Base-by-base conservation (phyloP, 305 asterid genomes). In the Euphrasia arctica region DNA sequence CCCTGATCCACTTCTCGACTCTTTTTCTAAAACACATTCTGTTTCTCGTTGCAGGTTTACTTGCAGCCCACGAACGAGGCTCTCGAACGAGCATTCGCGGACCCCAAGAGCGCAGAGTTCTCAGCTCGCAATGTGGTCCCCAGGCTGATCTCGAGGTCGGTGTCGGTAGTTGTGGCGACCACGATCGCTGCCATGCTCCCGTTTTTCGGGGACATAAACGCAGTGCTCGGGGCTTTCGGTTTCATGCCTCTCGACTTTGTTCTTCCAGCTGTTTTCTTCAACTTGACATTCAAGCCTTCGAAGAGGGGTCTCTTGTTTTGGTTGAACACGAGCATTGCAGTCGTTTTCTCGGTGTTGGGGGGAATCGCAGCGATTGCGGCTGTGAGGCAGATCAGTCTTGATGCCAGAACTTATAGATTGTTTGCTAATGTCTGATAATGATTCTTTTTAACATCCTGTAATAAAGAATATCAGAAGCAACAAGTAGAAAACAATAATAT, bases 241-340 rank as follows among this genome's bases (percentile, higher is more conserved):
- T 87, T 92, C 82, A 52, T 92, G 81, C 98, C 98, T 5, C 91
- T 92, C 1, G 98, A 92, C 50, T 90, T 90, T 49, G 92, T 90
- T 25, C 86, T 92, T 29, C 98, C 97, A 5, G 71, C 74, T 13
- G 60, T 92, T 43, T 90, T 90, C 91, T 92, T 66, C 86, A 88
- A 87, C 78, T n/a, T 83, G 29, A 90, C 97, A 10, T 92, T 92
- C 80, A 85, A 84, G 74, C 89, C 95, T 3, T 78, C 90, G 8
- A 85, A 79, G 65, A 76, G 67, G 65, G 70, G 86, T 14, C 67
- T 64, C 42, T 14, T 70, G 11, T 85, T 81, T 55, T 87, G 94
- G 94, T 3, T 90, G 11, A 90, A 92, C 57, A 29, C 72, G 12
- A 42, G 71, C 14, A 81, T 90, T 57, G 94, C 89, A 3, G 75